Evolutionary conservation across 139 green algal genomes (phyloP), one percentile per base, ranked within the genome.

Genomic region (Tetraselmis striata): DNA sequence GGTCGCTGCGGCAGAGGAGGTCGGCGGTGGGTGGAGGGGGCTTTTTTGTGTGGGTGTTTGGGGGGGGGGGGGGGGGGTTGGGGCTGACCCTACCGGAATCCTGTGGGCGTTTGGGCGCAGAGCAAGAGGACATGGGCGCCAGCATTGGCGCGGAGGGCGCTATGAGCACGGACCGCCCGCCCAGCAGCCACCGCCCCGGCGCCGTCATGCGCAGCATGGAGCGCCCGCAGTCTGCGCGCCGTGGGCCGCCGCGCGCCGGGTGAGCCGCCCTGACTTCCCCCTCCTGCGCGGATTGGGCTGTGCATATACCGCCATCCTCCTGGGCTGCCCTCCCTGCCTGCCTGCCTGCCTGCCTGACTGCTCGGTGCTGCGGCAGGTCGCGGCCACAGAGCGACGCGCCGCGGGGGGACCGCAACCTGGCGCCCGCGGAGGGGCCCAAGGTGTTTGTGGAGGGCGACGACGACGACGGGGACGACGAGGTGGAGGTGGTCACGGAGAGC

Each of bases 401-500:
- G 23, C 22, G 2, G 74, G 74, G 45, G 5, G 45, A 77, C 74
- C 76, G 76, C n/a, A 29, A 79, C 76, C 76, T 79, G 76, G 76
- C 2, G 28, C n/a, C 28, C 1, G 29, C 76, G 76, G 76, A 32
- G 28, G 76, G 29, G 76, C n/a, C 76, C n/a, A 29, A 79, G 28
- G 29, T 91, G 23, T 82, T 88, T 78, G 77, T 82, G 26, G 89
- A 90, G 25, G 86, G 79, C 26, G 83, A 76, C 0, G 32, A 78
- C 18, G 82, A 84, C 74, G 82, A 88, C 77, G 81, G 59, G 24
- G 89, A 90, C 84, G 85, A 89, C 76, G 84, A 90, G 29, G 87
- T 88, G 45, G 89, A 91, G 74, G 81, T 79, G 85, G 84, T 88
- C 23, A 82, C 27, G 26, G n/a, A 32, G 45, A 28, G 2, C 27